phyloP scores from a whole-genome alignment of 139 green algal genomes.

The Volvox reticuliferus region DNA sequence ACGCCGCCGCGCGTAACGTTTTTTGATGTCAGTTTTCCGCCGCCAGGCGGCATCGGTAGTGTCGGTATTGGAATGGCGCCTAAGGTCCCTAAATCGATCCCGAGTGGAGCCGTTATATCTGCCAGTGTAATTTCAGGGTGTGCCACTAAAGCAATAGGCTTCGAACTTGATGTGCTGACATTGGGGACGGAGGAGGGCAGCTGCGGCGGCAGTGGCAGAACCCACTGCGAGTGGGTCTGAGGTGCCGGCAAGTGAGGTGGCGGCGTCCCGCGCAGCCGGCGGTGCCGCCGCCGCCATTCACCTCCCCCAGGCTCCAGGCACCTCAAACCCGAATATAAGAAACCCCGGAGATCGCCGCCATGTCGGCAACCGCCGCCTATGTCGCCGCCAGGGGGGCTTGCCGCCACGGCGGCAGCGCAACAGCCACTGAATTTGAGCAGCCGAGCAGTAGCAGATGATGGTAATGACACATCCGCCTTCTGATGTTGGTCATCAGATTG shows the following conservation, averaged over 20 bases:
- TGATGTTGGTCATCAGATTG: too few species aligned
- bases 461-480: too few species aligned
- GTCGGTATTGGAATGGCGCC: slow-evolving; percentile 5
- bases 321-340: too few species aligned
- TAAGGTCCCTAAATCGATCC: slow-evolving; percentile 22
- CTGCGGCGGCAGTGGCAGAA: neutral
- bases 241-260: neutral
- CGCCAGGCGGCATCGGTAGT: slow-evolving; percentile 8
- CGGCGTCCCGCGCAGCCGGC: neutral
- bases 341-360: too few species aligned
- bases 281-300: neutral
- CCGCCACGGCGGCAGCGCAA: too few species aligned
- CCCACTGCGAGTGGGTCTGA: neutral
- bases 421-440: too few species aligned
- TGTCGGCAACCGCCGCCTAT: neutral
- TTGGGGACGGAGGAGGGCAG: neutral
- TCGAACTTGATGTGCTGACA: neutral
- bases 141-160: neutral
- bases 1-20: neutral
- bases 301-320: too few species aligned
- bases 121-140: neutral
- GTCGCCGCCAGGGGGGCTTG: neutral
- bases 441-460: too few species aligned
- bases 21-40: neutral
- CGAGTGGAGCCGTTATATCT: slow-evolving; percentile 9